phyloP scores from a whole-genome alignment of 306 rosid genomes.

The Geum urbanum region DNA sequence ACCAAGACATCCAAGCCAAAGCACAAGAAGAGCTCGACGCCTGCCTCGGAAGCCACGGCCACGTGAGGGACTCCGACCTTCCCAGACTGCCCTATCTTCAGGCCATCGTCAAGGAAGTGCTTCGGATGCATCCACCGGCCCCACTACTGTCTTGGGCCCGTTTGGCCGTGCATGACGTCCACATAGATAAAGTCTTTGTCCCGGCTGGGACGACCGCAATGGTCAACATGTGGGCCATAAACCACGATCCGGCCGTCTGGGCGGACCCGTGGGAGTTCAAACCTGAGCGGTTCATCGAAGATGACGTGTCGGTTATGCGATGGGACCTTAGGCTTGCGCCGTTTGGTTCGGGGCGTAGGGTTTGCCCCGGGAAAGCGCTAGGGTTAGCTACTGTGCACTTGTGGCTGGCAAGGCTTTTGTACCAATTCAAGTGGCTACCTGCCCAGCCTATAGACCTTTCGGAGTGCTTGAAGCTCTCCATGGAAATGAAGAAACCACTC shows the following conservation, averaged over 20 bases:
- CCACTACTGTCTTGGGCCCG: constrained; percentile 98
- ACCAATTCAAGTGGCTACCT: constrained; percentile 55
- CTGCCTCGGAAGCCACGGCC: constrained; percentile 39
- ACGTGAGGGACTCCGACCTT: constrained; percentile 62
- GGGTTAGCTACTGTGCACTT: constrained; percentile 72
- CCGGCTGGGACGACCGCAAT: constrained; percentile 91
- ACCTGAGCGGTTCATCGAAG: constrained; percentile 64
- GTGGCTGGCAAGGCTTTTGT: constrained; percentile 79
- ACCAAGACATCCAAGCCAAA: constrained; percentile 65
- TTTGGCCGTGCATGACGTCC: constrained; percentile 55
- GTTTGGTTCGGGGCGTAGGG: constrained; percentile 78
- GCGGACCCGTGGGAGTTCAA: constrained; percentile 64
- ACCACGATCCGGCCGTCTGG: constrained; percentile 66
- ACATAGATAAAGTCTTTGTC: constrained; percentile 52
- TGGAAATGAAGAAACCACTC: constrained; percentile 69
- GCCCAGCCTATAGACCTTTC: constrained; percentile 54
- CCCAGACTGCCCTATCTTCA: constrained; percentile 65
- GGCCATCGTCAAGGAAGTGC: constrained; percentile 81
- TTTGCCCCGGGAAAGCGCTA: constrained; percentile 65
- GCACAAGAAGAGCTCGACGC: constrained; percentile 59
- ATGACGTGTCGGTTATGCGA: constrained; percentile 65
- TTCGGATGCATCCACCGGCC: constrained; percentile 82
- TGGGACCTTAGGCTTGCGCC: constrained; percentile 78
- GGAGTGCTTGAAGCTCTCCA: constrained; percentile 62
- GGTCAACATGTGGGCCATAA: constrained; percentile 98